Conservation (phyloP, 495 filamentous ascomycete species). For the Elaphomyces granulatus region DNA sequence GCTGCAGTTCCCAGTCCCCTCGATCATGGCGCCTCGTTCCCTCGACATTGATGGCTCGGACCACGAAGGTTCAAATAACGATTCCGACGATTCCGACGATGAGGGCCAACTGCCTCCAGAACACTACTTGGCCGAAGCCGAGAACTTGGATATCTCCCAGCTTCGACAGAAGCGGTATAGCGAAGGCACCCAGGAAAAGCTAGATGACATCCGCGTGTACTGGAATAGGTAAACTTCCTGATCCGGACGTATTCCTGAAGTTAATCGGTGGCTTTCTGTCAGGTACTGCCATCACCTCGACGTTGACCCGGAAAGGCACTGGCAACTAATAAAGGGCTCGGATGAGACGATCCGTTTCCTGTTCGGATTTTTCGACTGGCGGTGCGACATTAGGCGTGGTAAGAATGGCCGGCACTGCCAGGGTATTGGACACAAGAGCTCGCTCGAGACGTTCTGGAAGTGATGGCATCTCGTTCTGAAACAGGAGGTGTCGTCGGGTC, state of each 20-base stretch:
- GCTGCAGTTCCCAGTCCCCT: no score
- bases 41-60: no score
- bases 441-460: no score
- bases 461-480: conserved; percentile 1
- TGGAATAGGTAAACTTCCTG: conserved; percentile 1
- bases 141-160: no score
- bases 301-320: conserved; percentile 11
- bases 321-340: conserved; percentile 12
- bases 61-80: no score
- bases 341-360: conserved; percentile 19
- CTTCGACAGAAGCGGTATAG: no score
- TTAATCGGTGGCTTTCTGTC: no score
- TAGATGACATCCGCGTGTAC: no score
- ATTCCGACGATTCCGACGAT: conserved; percentile 12
- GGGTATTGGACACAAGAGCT: background rate
- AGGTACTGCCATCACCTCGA: conserved; percentile 12
- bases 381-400: conserved; percentile 15
- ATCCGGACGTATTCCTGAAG: no score
- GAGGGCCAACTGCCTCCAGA: conserved; percentile 10
- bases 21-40: no score
- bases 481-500: background rate
- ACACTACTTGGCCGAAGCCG: no score
- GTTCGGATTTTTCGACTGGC: conserved; percentile 17
- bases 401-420: conserved; percentile 13
- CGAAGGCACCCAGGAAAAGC: no score